phyloP scores from a whole-genome alignment of 257 asterid species.

The Marsdenia floribunda region DNA sequence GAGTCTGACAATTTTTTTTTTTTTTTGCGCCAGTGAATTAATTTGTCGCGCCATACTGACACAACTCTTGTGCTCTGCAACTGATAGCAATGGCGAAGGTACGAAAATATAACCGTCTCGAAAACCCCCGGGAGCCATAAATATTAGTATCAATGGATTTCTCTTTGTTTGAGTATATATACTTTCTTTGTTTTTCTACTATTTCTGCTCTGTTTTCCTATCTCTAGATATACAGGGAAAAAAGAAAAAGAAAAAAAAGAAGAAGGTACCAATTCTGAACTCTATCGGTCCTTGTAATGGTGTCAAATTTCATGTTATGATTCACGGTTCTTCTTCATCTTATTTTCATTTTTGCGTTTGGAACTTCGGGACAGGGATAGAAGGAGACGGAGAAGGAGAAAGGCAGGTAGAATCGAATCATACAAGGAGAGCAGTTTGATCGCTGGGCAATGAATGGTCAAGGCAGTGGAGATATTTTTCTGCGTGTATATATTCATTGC shows the following conservation, averaged over 20 bases:
- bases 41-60: not conserved
- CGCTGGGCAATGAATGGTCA: too few species aligned
- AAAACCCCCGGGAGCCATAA: not conserved
- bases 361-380: not conserved
- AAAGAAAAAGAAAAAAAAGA: not conserved
- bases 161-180: not conserved
- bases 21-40: not conserved
- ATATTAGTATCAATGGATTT: not conserved
- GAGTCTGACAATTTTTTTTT: not conserved
- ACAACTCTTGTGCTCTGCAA: not conserved
- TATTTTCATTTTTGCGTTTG: not conserved
- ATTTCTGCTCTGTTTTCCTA: not conserved
- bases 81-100: constrained; percentile 6
- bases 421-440: not conserved
- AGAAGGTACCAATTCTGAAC: not conserved
- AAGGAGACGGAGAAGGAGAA: not conserved
- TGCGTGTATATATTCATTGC: constrained; percentile 14
- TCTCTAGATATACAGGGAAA: not conserved
- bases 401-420: not conserved
- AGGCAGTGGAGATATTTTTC: not conserved
- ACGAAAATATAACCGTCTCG: not conserved
- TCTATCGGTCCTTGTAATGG: not conserved
- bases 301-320: not conserved
- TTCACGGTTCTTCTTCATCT: not conserved
- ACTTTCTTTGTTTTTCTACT: not conserved